A percentile compares a stretch with the other conserved stretches of the same genome.
phyloP scores from a whole-genome alignment of 345 rosid genomes.

The Hypericum perforatum region DNA sequence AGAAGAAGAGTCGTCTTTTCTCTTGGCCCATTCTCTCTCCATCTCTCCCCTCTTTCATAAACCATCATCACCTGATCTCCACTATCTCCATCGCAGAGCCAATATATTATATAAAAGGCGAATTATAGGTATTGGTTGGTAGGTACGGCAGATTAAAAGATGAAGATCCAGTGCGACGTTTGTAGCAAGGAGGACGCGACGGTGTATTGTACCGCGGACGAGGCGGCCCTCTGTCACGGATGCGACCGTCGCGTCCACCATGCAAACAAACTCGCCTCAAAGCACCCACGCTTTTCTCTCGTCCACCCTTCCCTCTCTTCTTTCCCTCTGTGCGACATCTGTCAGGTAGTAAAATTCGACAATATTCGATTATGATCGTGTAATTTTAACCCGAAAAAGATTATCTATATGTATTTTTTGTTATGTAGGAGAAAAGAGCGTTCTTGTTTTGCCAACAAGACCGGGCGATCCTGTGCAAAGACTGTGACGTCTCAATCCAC shows the following conservation, averaged over 20 bases:
- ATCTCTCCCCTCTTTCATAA: no score
- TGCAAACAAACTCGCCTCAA: conserved; percentile 87
- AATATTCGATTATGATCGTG: no score
- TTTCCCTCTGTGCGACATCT: conserved; percentile 70
- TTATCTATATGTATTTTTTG: not conserved
- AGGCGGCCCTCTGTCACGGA: conserved; percentile 61
- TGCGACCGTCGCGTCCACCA: conserved; percentile 91
- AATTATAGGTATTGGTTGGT: no score
- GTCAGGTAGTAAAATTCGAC: no score
- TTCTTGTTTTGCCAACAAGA: conserved; percentile 90
- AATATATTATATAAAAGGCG: no score
- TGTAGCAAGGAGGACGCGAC: conserved; percentile 62
- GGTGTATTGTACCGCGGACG: conserved; percentile 86
- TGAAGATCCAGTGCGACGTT: conserved; percentile 94
- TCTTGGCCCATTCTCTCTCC: no score
- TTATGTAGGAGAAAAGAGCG: conserved; percentile 59
- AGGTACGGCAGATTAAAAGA: conserved; percentile 9
- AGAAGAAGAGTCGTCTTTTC: no score
- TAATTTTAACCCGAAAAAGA: no score
- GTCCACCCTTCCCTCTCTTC: conserved; percentile 44
- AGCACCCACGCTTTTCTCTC: conserved; percentile 81
- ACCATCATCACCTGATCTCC: no score
- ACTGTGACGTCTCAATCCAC: conserved; percentile 80
- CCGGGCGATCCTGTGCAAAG: conserved; percentile 77
- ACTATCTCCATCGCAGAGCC: no score